Percentiles rank a stretch among this genome's conserved stretches.
Conservation (phyloP, 2,329 filamentous ascomycete genomes). For the Annulohypoxylon truncatum region DNA sequence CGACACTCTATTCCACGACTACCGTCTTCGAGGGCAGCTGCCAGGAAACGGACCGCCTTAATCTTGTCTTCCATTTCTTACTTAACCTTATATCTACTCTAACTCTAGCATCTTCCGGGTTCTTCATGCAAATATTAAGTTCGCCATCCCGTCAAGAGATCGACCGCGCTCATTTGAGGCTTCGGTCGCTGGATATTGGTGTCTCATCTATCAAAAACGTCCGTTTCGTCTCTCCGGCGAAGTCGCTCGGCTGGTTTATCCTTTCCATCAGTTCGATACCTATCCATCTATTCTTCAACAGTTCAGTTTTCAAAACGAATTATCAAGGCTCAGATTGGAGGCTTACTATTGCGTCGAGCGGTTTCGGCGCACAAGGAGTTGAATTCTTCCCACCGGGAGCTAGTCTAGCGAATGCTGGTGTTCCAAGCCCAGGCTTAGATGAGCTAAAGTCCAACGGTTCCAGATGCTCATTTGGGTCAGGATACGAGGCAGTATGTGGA, state of each 20-base stretch:
- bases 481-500: background rate
- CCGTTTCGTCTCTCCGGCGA: slow-evolving; percentile 35
- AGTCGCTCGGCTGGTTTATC: slow-evolving; percentile 38
- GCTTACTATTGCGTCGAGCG: slow-evolving; percentile 16
- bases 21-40: slow-evolving; percentile 5
- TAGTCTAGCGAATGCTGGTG: slow-evolving; percentile 5
- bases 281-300: slow-evolving; percentile 45
- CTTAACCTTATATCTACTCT: slow-evolving; percentile 3
- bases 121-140: slow-evolving; percentile 57
- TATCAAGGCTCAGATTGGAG: slow-evolving; percentile 15
- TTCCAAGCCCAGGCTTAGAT: background rate
- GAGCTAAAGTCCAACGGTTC: background rate
- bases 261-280: slow-evolving; percentile 44
- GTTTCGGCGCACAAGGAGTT: background rate
- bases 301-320: slow-evolving; percentile 18
- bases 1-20: background rate
- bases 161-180: slow-evolving; percentile 57
- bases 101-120: slow-evolving; percentile 4
- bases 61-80: background rate
- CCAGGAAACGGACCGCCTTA: background rate
- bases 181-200: slow-evolving; percentile 59
- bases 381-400: slow-evolving; percentile 25
- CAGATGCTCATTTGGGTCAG: background rate
- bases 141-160: slow-evolving; percentile 62
- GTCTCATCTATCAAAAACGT: slow-evolving; percentile 56